A percentile compares a stretch with the other conserved stretches of the same genome.
Evolutionary conservation across 306 rosid species (phyloP).

Genomic region (Castanopsis chinensis): DNA sequence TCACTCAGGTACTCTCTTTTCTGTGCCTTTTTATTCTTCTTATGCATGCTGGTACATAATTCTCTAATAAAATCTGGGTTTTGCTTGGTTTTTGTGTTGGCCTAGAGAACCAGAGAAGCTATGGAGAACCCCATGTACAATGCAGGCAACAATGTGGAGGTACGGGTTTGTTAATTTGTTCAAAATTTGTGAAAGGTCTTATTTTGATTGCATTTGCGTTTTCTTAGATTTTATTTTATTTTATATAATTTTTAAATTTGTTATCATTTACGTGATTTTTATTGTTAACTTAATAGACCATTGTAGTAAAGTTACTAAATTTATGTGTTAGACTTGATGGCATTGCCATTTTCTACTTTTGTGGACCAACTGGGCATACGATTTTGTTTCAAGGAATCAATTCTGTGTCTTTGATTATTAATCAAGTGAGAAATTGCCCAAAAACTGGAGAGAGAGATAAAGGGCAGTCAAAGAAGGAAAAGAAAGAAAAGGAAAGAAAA

Average conservation of each 20-base stretch:
- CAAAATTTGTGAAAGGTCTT: not conserved
- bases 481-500: no score
- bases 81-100: constrained; percentile 22
- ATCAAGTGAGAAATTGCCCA: not conserved
- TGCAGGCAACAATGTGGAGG: constrained; percentile 39
- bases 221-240: no score
- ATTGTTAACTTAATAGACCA: not conserved
- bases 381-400: not conserved
- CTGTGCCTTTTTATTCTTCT: constrained; percentile 1
- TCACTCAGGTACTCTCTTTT: constrained; percentile 37
- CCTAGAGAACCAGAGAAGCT: constrained; percentile 39
- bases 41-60: not conserved
- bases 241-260: not conserved
- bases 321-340: not conserved
- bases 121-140: constrained; percentile 46
- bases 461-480: not conserved
- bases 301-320: not conserved
- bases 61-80: constrained; percentile 14
- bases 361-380: not conserved
- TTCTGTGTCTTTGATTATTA: not conserved
- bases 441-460: not conserved
- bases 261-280: not conserved
- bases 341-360: not conserved
- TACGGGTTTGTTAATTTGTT: constrained; percentile 14
- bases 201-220: not conserved